Percentiles rank a stretch among this genome's conserved stretches.
Conservation (phyloP, 2,329 filamentous ascomycete species). For the Penicillium expansum region DNA sequence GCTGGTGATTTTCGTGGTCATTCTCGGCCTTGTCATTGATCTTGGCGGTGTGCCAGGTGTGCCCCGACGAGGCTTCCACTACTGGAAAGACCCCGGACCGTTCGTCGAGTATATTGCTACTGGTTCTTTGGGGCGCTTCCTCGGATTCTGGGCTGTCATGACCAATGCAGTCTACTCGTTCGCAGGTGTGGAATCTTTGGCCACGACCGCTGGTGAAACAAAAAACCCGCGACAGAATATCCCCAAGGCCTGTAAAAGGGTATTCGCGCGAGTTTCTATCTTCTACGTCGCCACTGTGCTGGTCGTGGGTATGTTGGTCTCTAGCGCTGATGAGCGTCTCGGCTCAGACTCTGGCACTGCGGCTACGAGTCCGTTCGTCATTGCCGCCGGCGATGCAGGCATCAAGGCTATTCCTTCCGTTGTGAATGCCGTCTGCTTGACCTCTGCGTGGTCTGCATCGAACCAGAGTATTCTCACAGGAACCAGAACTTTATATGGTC, state of each 20-base stretch:
- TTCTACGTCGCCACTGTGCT: slow-evolving; percentile 59
- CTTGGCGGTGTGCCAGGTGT: slow-evolving; percentile 60
- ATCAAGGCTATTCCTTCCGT: slow-evolving; percentile 67
- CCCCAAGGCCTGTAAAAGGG: slow-evolving; percentile 54
- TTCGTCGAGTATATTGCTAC: slow-evolving; percentile 64
- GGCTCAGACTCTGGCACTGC: slow-evolving; percentile 29
- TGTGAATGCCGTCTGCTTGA: slow-evolving; percentile 74
- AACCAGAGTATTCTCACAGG: slow-evolving; percentile 63
- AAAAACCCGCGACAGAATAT: slow-evolving; percentile 53
- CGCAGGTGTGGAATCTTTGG: slow-evolving; percentile 49
- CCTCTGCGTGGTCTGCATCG: slow-evolving; percentile 66
- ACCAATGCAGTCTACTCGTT: slow-evolving; percentile 40
- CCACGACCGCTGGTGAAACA: slow-evolving; percentile 56
- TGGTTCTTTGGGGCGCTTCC: slow-evolving; percentile 60
- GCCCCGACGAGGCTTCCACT: slow-evolving; percentile 62
- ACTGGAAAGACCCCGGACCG: slow-evolving; percentile 67
- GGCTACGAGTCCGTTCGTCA: slow-evolving; percentile 60
- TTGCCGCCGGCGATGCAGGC: slow-evolving; percentile 66
- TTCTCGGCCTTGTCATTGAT: slow-evolving; percentile 56
- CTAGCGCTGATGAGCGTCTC: slow-evolving; percentile 47
- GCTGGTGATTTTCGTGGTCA: slow-evolving; percentile 47
- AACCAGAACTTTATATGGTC: slow-evolving; percentile 52
- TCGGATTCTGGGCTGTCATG: slow-evolving; percentile 57
- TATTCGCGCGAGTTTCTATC: slow-evolving; percentile 56
- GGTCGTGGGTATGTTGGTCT: slow-evolving; percentile 60